These are phyloP conservation scores for Cudoniella acicularis DNA, from an alignment of 495 filamentous ascomycete species.

Conservation along the genomic window DNA sequence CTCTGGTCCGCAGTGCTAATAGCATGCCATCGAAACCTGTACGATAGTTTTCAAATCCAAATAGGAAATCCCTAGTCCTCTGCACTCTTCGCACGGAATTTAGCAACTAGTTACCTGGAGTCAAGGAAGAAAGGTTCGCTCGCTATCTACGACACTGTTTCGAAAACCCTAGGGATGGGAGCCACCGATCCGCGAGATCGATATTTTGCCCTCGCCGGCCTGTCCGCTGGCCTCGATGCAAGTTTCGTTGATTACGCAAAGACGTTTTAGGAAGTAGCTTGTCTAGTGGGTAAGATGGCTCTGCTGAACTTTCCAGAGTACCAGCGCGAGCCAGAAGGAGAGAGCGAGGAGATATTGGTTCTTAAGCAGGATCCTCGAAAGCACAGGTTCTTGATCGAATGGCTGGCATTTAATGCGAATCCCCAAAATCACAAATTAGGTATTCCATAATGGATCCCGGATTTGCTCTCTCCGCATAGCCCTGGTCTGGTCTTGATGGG, in stretches of 20 bases:
- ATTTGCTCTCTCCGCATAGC: neutral
- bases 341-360: neutral
- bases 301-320: neutral
- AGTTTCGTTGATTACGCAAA: neutral
- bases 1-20: neutral
- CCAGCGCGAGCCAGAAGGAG: neutral
- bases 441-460: neutral
- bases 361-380: neutral
- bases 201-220: neutral
- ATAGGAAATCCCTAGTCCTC: neutral
- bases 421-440: neutral
- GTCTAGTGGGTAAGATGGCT: neutral
- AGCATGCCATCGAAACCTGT: neutral
- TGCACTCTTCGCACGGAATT: neutral
- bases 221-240: neutral
- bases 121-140: neutral
- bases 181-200: neutral
- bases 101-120: neutral
- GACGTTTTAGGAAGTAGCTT: neutral
- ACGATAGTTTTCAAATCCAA: neutral
- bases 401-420: neutral
- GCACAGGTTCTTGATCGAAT: neutral
- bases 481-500: neutral
- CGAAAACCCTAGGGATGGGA: neutral
- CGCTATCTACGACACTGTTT: neutral